Evolutionary conservation across 2,329 filamentous ascomycete species (phyloP).

Genomic region (Alternaria arbusti): DNA sequence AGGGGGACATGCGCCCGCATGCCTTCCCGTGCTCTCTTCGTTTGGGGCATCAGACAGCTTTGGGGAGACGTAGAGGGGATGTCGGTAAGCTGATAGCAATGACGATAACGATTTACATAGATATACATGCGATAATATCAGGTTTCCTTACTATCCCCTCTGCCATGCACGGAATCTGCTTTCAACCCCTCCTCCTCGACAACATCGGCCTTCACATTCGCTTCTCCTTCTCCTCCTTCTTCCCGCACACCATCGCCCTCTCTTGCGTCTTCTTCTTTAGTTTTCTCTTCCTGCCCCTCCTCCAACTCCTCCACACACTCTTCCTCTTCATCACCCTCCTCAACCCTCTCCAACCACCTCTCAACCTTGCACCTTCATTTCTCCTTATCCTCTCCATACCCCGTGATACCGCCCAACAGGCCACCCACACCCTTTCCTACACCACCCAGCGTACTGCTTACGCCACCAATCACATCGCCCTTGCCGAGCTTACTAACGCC

Average conservation of each 20-base stretch:
- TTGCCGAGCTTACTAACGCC: constrained; percentile 54
- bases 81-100: not conserved
- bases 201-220: not conserved
- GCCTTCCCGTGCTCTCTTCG: too few relatives aligned
- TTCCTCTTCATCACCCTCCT: not conserved
- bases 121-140: not conserved
- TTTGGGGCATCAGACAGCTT: not conserved
- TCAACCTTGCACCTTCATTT: constrained; percentile 22
- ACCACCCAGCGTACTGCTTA: constrained; percentile 52
- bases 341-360: constrained; percentile 11
- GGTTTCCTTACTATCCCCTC: not conserved
- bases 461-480: constrained; percentile 53
- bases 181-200: not conserved
- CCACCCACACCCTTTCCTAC: constrained; percentile 48
- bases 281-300: not conserved
- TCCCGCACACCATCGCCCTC: not conserved
- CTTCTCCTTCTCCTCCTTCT: not conserved
- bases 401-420: constrained; percentile 41
- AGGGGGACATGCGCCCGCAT: too few relatives aligned
- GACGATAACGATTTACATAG: not conserved
- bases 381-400: constrained; percentile 31
- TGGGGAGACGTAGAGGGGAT: not conserved
- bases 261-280: not conserved
- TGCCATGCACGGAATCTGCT: not conserved
- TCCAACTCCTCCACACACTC: not conserved